Percentiles rank a stretch among this genome's conserved stretches.
phyloP scores from a whole-genome alignment of 2,329 filamentous ascomycete genomes.

The Monilinia polystroma region DNA sequence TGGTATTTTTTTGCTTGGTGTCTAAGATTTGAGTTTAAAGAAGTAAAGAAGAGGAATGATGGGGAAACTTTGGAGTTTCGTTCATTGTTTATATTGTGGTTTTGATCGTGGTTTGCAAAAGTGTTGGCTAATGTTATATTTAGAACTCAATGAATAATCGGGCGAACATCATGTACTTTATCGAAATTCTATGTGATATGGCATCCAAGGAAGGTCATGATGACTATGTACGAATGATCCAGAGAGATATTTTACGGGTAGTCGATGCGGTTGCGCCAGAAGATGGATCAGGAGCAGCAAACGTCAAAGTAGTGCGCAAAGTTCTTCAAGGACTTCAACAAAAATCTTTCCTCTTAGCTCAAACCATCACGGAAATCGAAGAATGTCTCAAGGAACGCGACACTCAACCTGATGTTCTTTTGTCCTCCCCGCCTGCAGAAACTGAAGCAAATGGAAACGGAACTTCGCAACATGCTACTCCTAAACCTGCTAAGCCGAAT shows the following conservation, averaged over 20 bases:
- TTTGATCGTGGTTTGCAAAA: not conserved
- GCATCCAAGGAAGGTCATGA: slow-evolving; percentile 62
- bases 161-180: slow-evolving; percentile 99
- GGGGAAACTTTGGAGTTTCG: not conserved
- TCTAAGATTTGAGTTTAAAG: not conserved
- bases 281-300: slow-evolving; percentile 84
- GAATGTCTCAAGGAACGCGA: slow-evolving; percentile 73
- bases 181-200: slow-evolving; percentile 85
- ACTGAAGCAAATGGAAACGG: slow-evolving; percentile 31
- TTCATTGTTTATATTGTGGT: not conserved
- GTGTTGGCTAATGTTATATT: slow-evolving; percentile 12
- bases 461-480: slow-evolving; percentile 25
- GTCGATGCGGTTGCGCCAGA: slow-evolving; percentile 89
- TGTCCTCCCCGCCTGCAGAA: slow-evolving; percentile 24
- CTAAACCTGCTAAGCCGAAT: slow-evolving; percentile 17
- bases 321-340: slow-evolving; percentile 67
- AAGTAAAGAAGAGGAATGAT: not conserved
- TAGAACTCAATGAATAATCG: slow-evolving; percentile 94
- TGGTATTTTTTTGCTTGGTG: not conserved
- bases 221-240: slow-evolving; percentile 90
- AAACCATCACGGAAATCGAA: slow-evolving; percentile 77
- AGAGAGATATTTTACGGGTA: slow-evolving; percentile 85
- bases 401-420: slow-evolving; percentile 29
- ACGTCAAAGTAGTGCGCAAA: slow-evolving; percentile 87
- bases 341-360: slow-evolving; percentile 70